Evolutionary conservation across 1,139 yeast genomes (phyloP), one percentile per base, ranked within the genome.

Genomic region (Protomyces pachydermus): DNA sequence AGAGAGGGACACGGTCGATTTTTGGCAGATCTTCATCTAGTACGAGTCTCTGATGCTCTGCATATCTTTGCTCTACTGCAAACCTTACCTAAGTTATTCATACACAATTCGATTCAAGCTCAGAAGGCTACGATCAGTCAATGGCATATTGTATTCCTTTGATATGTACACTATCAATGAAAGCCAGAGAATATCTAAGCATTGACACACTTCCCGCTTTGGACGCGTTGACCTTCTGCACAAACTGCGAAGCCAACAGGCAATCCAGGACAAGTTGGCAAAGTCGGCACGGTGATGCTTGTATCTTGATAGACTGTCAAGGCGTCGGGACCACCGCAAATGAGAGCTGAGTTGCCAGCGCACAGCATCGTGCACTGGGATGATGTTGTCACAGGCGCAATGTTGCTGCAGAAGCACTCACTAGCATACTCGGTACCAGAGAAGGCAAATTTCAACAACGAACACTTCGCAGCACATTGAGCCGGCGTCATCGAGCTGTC

Each of bases 341-440:
- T 23, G 23, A 35, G 38, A 70, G 34, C 25, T 60, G 14, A 2
- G 77, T 74, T 25, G 68, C 67, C 23, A 63, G 56, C 65, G 12
- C 63, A 60, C 5, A 53, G 20, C 63, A 39, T 60, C 9, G 18
- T 18, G 39, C 63, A 60, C 12, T 50, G 25, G 16, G 18, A 48
- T 5, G 42, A 25, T 14, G 57, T 51, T n/a, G 54, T 23, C 53
- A 55, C 54, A 1, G 57, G 56, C 4, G 57, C 56, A 18, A 16
- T 28, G n/a, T 60, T 52, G 52, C 52, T 39, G 32, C 63, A 60
- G 63, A 23, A 60, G 28, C 63, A 60, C 38, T 60, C 52, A 5
- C 35, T 35, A 4, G 39, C 57, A 50, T 39, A 60, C 38, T 60
- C 63, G 9, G 63, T 60, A 25, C 63, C 63, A 34, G 57, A 42